A percentile compares a stretch with the other conserved stretches of the same genome.
Evolutionary conservation across 345 rosid species (phyloP).

Genomic region (Eucalyptus shirleyi): DNA sequence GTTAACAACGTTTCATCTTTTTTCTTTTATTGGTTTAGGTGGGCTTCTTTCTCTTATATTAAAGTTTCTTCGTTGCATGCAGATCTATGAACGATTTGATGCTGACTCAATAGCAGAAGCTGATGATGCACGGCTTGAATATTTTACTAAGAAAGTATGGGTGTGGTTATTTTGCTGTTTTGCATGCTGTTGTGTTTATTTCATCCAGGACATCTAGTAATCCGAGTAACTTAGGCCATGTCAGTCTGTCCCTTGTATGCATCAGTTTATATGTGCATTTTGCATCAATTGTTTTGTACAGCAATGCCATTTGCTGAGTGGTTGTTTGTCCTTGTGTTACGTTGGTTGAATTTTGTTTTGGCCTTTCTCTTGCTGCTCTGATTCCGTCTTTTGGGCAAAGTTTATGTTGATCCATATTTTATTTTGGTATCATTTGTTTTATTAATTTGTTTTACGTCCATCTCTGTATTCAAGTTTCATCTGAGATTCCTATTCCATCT

Average conservation of each 20-base stretch:
- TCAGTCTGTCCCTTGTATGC: not conserved
- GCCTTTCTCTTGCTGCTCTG: too few relatives aligned
- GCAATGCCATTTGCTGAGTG: not conserved
- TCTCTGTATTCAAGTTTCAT: too few relatives aligned
- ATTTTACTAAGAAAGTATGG: conserved; percentile 66
- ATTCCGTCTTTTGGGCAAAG: too few relatives aligned
- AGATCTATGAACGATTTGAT: conserved; percentile 80
- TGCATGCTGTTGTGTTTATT: not conserved
- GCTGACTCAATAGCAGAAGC: conserved; percentile 37
- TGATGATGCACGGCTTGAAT: conserved; percentile 76
- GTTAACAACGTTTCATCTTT: not conserved
- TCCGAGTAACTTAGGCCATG: not conserved
- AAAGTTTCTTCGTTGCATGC: conserved; percentile 4
- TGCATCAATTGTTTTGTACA: not conserved
- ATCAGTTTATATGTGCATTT: not conserved
- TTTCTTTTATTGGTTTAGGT: not conserved
- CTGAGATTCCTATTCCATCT: too few relatives aligned
- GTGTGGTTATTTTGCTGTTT: not conserved
- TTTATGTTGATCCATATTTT: too few relatives aligned
- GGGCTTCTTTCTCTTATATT: not conserved
- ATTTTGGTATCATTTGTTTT: too few relatives aligned
- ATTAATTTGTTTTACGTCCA: too few relatives aligned
- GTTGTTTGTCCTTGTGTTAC: not conserved
- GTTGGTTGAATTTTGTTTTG: too few relatives aligned
- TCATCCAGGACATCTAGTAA: not conserved